These are phyloP conservation scores for Crithidia expoeki DNA, from an alignment of 208 protist genomes.

Conservation along the genomic window DNA sequence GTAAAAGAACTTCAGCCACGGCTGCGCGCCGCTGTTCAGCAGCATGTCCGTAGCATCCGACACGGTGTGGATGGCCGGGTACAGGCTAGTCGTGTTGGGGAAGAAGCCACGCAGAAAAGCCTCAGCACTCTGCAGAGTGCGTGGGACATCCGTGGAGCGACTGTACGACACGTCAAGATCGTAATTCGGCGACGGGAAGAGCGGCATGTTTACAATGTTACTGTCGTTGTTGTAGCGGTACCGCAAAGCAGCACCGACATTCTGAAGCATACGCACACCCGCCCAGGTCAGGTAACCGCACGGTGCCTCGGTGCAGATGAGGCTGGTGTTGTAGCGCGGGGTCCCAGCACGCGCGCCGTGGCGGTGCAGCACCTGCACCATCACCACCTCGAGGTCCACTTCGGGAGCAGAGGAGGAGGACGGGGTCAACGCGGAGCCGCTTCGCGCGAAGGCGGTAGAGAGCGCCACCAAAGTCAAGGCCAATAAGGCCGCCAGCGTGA, in stretches of 20 bases:
- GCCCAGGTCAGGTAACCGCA: constrained; percentile 52
- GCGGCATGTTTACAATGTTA: constrained; percentile 27
- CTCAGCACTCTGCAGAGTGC: constrained; percentile 65
- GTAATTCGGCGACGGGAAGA: constrained; percentile 48
- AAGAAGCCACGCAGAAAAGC: constrained; percentile 57
- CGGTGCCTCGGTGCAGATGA: constrained; percentile 48
- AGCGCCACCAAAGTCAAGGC: constrained; percentile 24
- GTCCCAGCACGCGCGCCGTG: constrained; percentile 50
- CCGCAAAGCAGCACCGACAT: constrained; percentile 50
- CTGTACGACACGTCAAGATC: constrained; percentile 56
- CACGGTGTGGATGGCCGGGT: constrained; percentile 60
- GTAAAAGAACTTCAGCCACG: constrained; percentile 33
- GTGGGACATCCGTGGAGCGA: constrained; percentile 59
- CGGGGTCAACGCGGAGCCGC: background rate
- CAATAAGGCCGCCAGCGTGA: constrained; percentile 9
- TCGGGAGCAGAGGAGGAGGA: background rate
- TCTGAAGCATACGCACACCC: constrained; percentile 47
- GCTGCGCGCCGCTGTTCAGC: constrained; percentile 38
- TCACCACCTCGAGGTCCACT: constrained; percentile 25
- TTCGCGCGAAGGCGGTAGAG: constrained; percentile 6
- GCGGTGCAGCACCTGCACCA: constrained; percentile 59
- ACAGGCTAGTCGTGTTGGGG: constrained; percentile 37
- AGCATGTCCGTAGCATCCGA: constrained; percentile 31
- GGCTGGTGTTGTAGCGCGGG: constrained; percentile 28
- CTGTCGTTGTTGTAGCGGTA: constrained; percentile 40